Conservation (phyloP, 495 filamentous ascomycete species). For the Penicillium verhagenii region DNA sequence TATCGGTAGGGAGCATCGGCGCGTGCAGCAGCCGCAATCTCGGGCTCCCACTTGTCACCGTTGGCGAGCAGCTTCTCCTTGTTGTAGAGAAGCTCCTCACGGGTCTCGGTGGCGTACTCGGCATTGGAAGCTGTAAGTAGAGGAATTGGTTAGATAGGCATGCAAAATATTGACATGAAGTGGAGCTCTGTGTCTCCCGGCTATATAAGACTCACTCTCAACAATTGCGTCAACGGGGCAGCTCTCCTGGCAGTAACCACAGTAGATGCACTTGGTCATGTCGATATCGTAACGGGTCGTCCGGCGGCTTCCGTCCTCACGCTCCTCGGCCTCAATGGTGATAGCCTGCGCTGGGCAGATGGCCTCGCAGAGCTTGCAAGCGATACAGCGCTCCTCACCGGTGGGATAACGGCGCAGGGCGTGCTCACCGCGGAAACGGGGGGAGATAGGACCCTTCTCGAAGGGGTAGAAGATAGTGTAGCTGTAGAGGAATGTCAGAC, state of each 20-base stretch:
- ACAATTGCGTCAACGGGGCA: conserved; percentile 99
- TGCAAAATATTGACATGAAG: not conserved
- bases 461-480: conserved; percentile 99
- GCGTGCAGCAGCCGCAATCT: conserved; percentile 85
- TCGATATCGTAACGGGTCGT: conserved; percentile 99
- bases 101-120: conserved; percentile 95
- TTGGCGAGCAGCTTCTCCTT: conserved; percentile 92
- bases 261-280: conserved; percentile 99
- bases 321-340: conserved; percentile 98
- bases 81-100: conserved; percentile 97
- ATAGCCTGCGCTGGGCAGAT: conserved; percentile 96
- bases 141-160: not conserved
- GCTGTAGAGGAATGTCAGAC: conserved; percentile 38
- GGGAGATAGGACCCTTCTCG: conserved; percentile 98
- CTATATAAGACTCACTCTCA: conserved; percentile 61
- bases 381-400: conserved; percentile 97
- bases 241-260: conserved; percentile 97
- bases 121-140: conserved; percentile 71
- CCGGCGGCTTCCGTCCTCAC: conserved; percentile 87
- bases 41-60: conserved; percentile 98
- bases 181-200: not conserved
- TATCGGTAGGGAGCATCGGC: conserved; percentile 90
- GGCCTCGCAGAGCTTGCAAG: conserved; percentile 98
- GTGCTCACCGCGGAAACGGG: conserved; percentile 96
- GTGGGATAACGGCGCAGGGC: conserved; percentile 93